Evolutionary conservation across 805 yeast species (phyloP).

Genomic region (Hanseniaspora singularis): DNA sequence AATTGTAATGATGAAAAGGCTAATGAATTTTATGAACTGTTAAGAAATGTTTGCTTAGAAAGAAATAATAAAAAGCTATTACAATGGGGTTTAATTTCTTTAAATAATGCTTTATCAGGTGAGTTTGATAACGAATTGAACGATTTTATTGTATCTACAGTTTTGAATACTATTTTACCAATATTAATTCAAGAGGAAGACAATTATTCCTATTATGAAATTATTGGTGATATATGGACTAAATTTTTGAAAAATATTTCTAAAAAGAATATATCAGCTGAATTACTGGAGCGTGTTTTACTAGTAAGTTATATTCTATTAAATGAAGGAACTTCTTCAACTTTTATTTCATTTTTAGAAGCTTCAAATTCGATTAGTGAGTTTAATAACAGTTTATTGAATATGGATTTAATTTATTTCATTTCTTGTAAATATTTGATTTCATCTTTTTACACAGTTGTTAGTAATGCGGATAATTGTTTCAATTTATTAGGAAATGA

Average conservation of each 20-base stretch:
- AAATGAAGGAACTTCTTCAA: background rate
- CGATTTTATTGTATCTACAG: background rate
- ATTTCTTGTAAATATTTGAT: slow-evolving; percentile 1
- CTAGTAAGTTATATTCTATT: background rate
- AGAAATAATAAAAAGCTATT: background rate
- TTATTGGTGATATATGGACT: background rate
- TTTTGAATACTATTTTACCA: background rate
- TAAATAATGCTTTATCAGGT: background rate
- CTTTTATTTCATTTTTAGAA: background rate
- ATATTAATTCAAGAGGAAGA: background rate
- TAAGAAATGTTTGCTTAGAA: background rate
- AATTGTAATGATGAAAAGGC: background rate
- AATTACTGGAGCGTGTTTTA: background rate
- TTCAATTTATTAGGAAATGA: background rate
- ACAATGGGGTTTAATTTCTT: slow-evolving; percentile 6
- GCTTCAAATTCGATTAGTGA: background rate
- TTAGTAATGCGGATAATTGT: slow-evolving; percentile 2
- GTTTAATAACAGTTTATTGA: background rate
- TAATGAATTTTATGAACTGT: background rate
- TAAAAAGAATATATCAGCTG: background rate
- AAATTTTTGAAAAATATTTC: background rate
- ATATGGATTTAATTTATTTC: background rate
- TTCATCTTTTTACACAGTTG: background rate
- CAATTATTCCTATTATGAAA: background rate
- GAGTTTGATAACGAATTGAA: background rate